Base-by-base conservation (phyloP, 1,284 basidiomycete genomes). In the Xanthoconium separans region DNA sequence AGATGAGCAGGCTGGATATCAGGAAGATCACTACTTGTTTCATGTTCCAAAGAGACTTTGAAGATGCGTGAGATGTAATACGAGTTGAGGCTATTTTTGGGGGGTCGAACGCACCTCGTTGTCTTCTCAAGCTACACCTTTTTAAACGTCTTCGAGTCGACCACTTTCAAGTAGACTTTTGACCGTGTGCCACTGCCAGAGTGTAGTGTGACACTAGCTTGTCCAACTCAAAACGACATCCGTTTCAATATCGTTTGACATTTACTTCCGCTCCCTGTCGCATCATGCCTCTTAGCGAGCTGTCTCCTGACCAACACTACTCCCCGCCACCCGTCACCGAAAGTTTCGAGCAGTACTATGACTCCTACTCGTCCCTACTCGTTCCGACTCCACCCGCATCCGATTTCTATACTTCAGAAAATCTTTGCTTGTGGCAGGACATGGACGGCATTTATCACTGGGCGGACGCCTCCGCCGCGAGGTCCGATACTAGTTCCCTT, bases 381-480 rank as follows among this genome's bases (percentile, higher is more conserved):
- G 41, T 41, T 39, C 57, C 63, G 34, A 16, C 61, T 24, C 29
- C 27, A 34, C 40, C 57, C 40, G 45, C 43, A 37, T 43, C 67
- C n/a, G 65, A 69, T 57, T 58, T 64, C 55, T 67, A 65, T 47
- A 55, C 58, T 0, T 58, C 66, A 12, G 66, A 64, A 58, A 70
- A 69, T 52, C 54, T 69, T 11, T 67, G 58, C 56, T 44, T 66
- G 54, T 71, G 60, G 58, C 69, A 69, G 53, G 69, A 70, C 53
- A 29, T 47, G 27, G 69, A 69, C 39, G 66, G 63, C 54, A 51
- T 56, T 41, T 71, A 70, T 62, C 66, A 58, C 44, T 71, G 65
- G 62, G 44, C 58, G 12, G 68, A 70, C 54, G 66, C 65, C 27
- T 43, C 64, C 36, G 44, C 36, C 20, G 51, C 55, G 29, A 66